Conservation (phyloP, 2,329 filamentous ascomycete species). For the Septoria petroselini region DNA sequence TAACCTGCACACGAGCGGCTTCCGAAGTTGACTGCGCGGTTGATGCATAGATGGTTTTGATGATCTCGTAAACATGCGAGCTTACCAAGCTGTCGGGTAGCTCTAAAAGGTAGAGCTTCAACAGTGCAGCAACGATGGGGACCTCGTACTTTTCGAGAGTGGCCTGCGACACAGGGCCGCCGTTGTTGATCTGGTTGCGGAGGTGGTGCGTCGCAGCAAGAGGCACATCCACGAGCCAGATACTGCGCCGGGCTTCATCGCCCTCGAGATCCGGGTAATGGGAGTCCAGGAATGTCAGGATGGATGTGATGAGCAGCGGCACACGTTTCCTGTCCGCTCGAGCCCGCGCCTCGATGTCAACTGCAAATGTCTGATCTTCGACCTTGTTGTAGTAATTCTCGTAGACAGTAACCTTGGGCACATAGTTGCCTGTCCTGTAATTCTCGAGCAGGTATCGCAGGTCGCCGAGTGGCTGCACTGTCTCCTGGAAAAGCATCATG, state of each 20-base stretch:
- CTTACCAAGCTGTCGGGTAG: conserved; percentile 97
- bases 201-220: conserved; percentile 80
- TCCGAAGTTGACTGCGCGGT: conserved; percentile 73
- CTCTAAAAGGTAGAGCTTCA: conserved; percentile 93
- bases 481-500: conserved; percentile 99
- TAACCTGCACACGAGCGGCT: conserved; percentile 76
- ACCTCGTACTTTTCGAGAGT: conserved; percentile 85
- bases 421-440: conserved; percentile 90
- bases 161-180: conserved; percentile 72
- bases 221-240: conserved; percentile 93
- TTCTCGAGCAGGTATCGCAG: conserved; percentile 92
- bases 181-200: conserved; percentile 78
- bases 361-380: conserved; percentile 95
- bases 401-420: conserved; percentile 86
- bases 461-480: conserved; percentile 88
- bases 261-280: conserved; percentile 97
- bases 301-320: conserved; percentile 83
- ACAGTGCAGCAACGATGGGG: conserved; percentile 83
- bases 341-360: conserved; percentile 93
- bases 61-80: conserved; percentile 96
- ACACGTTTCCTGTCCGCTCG: conserved; percentile 94
- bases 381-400: conserved; percentile 99
- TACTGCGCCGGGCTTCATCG: conserved; percentile 83
- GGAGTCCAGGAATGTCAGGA: conserved; percentile 91
- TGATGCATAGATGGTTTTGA: conserved; percentile 92